A percentile compares a stretch with the other conserved stretches of the same genome.
phyloP scores from a whole-genome alignment of 345 rosid species.

The Sonneratia alba region DNA sequence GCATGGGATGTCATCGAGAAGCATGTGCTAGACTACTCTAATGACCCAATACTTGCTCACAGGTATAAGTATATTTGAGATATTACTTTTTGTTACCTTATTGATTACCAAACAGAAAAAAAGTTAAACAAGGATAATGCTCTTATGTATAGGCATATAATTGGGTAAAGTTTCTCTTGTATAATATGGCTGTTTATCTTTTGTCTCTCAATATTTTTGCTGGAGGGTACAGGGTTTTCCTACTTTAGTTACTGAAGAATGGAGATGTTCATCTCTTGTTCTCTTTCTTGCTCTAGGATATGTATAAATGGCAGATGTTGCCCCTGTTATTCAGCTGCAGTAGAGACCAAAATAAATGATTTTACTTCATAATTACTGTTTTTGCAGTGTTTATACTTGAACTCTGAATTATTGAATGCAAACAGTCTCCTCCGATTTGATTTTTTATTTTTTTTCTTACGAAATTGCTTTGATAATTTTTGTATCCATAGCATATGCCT shows the following conservation, averaged over 20 bases:
- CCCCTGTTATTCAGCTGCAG: neutral
- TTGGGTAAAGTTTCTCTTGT: neutral
- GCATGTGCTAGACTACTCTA: slow-evolving; percentile 40
- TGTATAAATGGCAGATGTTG: neutral
- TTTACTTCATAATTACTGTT: neutral
- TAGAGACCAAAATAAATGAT: neutral
- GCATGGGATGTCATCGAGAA: slow-evolving; percentile 83
- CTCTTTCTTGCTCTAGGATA: neutral
- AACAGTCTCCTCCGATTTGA: neutral
- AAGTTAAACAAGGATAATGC: neutral
- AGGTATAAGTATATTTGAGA: slow-evolving; percentile 27
- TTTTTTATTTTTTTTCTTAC: neutral
- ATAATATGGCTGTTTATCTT: neutral
- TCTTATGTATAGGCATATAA: neutral
- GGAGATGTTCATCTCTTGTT: neutral
- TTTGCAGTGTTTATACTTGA: neutral
- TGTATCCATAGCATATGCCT: slow-evolving; percentile 42
- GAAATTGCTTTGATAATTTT: neutral
- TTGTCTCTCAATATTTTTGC: neutral
- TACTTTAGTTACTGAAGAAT: neutral
- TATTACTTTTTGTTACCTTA: neutral
- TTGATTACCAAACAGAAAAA: neutral
- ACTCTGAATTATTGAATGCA: neutral
- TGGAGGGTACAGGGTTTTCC: neutral
- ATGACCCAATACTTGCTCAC: slow-evolving; percentile 51